These are phyloP conservation scores for Fusarium devonianum DNA, from an alignment of 2,329 filamentous ascomycete genomes.

Conservation along the genomic window DNA sequence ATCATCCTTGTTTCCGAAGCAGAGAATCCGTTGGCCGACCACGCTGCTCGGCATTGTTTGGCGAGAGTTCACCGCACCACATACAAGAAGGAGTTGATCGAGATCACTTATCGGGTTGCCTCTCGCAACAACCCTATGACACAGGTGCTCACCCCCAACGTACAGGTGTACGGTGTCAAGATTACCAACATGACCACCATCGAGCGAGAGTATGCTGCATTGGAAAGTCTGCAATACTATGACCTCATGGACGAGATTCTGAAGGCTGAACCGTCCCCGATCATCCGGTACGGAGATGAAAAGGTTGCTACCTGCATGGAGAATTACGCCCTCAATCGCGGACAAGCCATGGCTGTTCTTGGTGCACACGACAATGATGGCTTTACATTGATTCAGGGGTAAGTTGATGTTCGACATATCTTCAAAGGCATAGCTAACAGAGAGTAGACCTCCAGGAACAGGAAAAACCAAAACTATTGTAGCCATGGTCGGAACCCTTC, in stretches of 20 bases:
- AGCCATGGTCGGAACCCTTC: constrained; percentile 88
- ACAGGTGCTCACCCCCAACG: constrained; percentile 71
- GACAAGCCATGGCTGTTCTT: constrained; percentile 89
- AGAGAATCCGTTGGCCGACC: constrained; percentile 71
- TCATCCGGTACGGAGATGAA: constrained; percentile 80
- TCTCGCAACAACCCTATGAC: constrained; percentile 69
- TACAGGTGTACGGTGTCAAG: constrained; percentile 76
- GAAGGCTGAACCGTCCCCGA: constrained; percentile 85
- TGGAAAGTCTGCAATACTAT: constrained; percentile 92
- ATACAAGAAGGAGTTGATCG: constrained; percentile 80
- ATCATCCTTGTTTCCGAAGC: constrained; percentile 85
- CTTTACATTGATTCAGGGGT: constrained; percentile 94
- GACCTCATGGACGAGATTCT: constrained; percentile 94
- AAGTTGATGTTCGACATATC: constrained; percentile 41
- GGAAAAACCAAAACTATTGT: constrained; percentile 99
- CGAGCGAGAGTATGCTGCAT: constrained; percentile 91
- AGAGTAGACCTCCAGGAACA: constrained; percentile 81
- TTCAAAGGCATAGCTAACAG: constrained; percentile 41
- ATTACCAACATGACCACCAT: constrained; percentile 93
- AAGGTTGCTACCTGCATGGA: constrained; percentile 72
- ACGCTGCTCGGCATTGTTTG: constrained; percentile 78
- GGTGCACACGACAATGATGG: constrained; percentile 95
- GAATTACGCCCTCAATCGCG: constrained; percentile 85
- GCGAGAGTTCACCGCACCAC: constrained; percentile 82
- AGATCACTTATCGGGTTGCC: constrained; percentile 86